Base-by-base conservation (phyloP, 2,329 filamentous ascomycete species). In the Ascochyta pisi region DNA sequence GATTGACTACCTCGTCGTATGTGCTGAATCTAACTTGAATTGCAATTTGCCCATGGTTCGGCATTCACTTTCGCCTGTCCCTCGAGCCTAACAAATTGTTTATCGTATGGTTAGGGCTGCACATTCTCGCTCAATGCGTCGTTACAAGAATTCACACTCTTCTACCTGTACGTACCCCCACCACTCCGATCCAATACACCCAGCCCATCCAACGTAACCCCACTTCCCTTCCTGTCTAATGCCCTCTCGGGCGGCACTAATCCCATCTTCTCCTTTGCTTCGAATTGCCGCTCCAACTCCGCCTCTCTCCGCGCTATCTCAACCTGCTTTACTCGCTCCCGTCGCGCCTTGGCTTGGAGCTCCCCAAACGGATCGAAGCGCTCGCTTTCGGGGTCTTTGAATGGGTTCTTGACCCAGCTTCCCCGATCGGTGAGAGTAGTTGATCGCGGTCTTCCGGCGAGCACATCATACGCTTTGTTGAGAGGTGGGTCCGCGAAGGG, bases 281-380 rank as follows among this genome's bases (percentile, higher is more conserved):
- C 42, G 43, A 60, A 63, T 16, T 67, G 51, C 43, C 61, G 54
- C 34, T 61, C 46, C 7, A 44, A 10, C 52, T 68, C 65, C 0
- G 65, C 62, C 49, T 74, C 68, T 27, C 57, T 49, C 47, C 60
- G 58, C 9, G 64, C 53, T 13, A 70, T 59, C 44, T 71, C 64
- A 26, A 73, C 27, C 52, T 74, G 68, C 50, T 57, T 57, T 0
- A 58, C 34, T 7, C 72, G 46, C 58, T 74, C 71, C 29, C 48
- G 37, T 2, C 70, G 53, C 7, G 73, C 73, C 49, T 70, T 71
- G 26, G 68, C 69, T 35, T 73, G 66, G 48, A 75, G 41, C 55
- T 74, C 71, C 9, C 73, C 73, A 60, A 75, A 75, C 0, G 73
- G 73, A 62, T 75, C 73, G 31, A 75, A 75, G 1, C 73, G 65